A percentile compares a stretch with the other conserved stretches of the same genome.
Evolutionary conservation across 345 rosid genomes (phyloP).

Genomic region (Acer negundo): DNA sequence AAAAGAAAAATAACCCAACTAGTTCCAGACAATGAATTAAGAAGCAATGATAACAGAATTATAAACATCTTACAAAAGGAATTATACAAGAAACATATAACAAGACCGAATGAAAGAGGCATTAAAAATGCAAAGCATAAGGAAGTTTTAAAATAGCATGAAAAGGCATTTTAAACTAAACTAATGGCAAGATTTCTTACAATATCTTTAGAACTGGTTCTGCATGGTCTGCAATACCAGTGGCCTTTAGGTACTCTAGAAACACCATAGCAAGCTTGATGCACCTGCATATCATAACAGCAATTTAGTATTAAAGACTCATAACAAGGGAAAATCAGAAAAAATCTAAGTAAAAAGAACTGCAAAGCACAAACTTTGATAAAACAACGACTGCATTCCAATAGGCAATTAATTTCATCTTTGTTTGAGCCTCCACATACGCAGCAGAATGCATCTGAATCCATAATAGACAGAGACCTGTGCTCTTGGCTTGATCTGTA

Average conservation of each 20-base stretch:
- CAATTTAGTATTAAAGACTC: conserved; percentile 10
- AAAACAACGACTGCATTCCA: conserved; percentile 46
- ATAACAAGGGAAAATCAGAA: neutral
- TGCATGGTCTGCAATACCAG: conserved; percentile 59
- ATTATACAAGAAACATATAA: neutral
- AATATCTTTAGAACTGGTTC: conserved; percentile 35
- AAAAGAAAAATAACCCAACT: neutral
- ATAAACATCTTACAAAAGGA: neutral
- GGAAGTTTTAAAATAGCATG: neutral
- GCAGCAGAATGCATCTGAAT: conserved; percentile 40
- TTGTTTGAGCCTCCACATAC: conserved; percentile 53
- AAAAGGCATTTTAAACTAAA: neutral
- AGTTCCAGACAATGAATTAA: neutral
- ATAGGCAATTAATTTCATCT: conserved; percentile 43
- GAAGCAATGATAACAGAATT: neutral
- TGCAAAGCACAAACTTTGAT: conserved; percentile 32
- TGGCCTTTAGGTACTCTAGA: conserved; percentile 42
- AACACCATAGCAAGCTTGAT: conserved; percentile 61
- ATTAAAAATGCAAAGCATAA: neutral
- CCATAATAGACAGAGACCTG: conserved; percentile 8
- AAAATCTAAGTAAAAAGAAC: conserved; percentile 9
- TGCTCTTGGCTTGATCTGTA: conserved; percentile 29
- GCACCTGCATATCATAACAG: conserved; percentile 35
- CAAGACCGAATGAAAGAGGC: neutral
- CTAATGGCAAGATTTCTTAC: conserved; percentile 29